These are phyloP conservation scores for Alternaria dauci DNA, from an alignment of 2,329 filamentous ascomycete species.

Conservation along the genomic window DNA sequence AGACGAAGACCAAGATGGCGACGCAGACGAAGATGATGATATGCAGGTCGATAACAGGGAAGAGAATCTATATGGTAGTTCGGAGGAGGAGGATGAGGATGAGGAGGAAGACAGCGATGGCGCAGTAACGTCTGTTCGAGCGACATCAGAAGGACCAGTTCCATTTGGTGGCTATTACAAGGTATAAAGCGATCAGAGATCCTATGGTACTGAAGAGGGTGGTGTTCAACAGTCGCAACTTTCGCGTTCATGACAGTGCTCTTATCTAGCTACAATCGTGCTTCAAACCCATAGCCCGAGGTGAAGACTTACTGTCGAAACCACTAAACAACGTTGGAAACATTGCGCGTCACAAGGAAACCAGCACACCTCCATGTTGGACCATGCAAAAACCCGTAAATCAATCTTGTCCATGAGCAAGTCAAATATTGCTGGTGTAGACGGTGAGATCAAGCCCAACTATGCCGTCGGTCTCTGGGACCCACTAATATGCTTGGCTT, in stretches of 20 bases:
- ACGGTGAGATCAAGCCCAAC: background rate
- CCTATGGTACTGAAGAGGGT: too few relatives aligned
- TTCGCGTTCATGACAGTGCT: background rate
- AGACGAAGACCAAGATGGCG: constrained; percentile 23
- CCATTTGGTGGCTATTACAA: constrained; percentile 38
- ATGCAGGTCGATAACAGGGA: constrained; percentile 21
- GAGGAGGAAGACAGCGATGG: constrained; percentile 29
- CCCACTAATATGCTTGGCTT: constrained; percentile 36
- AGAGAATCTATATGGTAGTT: constrained; percentile 27
- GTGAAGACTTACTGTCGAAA: background rate
- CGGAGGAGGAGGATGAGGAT: constrained; percentile 26
- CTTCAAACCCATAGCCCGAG: background rate
- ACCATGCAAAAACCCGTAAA: background rate
- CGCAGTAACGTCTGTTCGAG: constrained; percentile 20
- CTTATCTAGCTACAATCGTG: background rate
- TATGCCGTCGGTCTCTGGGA: constrained; percentile 23
- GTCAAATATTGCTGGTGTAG: background rate
- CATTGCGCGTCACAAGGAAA: background rate
- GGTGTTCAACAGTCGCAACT: too few relatives aligned
- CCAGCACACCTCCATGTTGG: background rate
- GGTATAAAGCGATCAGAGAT: constrained; percentile 12
- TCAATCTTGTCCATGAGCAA: background rate
- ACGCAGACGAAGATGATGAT: constrained; percentile 25
- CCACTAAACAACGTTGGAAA: background rate
- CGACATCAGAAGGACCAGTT: constrained; percentile 28